Evolutionary conservation across 208 protist genomes (phyloP).

Genomic region (Paratrypanosoma confusum): DNA sequence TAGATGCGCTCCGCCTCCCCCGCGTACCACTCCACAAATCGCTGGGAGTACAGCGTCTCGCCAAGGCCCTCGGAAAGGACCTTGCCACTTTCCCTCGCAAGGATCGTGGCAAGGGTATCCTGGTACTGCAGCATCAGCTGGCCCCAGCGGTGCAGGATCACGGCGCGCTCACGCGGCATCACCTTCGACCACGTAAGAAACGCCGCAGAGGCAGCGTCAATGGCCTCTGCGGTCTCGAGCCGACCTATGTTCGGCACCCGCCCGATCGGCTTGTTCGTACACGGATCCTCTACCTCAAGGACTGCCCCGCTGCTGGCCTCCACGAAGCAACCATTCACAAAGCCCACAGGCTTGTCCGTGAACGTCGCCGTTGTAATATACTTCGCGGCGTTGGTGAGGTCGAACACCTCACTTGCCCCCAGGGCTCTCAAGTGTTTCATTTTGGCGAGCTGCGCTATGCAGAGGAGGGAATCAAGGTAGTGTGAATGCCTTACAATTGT

Average conservation of each 20-base stretch:
- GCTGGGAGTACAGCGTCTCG: conserved; percentile 52
- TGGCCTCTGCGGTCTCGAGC: conserved; percentile 36
- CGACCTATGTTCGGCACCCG: conserved; percentile 33
- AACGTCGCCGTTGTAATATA: conserved; percentile 28
- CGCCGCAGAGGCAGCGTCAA: conserved; percentile 37
- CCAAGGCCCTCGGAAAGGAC: conserved; percentile 52
- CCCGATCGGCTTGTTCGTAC: conserved; percentile 57
- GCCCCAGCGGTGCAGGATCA: conserved; percentile 52
- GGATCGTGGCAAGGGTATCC: conserved; percentile 35
- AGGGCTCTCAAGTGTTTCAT: too few species aligned
- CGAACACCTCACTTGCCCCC: conserved; percentile 24
- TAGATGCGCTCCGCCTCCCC: conserved; percentile 75
- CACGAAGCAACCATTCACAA: conserved; percentile 59
- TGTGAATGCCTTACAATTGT: too few species aligned
- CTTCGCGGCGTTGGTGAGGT: conserved; percentile 20
- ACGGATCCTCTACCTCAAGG: conserved; percentile 64
- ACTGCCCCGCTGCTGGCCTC: conserved; percentile 5
- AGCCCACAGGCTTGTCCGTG: conserved; percentile 29
- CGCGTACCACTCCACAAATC: conserved; percentile 79
- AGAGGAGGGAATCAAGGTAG: too few species aligned
- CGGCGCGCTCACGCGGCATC: conserved; percentile 46
- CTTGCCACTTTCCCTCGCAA: conserved; percentile 79
- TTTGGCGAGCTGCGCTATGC: too few species aligned
- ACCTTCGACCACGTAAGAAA: conserved; percentile 53
- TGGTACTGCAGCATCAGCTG: conserved; percentile 38